Percentiles rank a stretch among this genome's conserved stretches.
Conservation (phyloP, 345 rosid genomes). For the Eutrema japonicum region DNA sequence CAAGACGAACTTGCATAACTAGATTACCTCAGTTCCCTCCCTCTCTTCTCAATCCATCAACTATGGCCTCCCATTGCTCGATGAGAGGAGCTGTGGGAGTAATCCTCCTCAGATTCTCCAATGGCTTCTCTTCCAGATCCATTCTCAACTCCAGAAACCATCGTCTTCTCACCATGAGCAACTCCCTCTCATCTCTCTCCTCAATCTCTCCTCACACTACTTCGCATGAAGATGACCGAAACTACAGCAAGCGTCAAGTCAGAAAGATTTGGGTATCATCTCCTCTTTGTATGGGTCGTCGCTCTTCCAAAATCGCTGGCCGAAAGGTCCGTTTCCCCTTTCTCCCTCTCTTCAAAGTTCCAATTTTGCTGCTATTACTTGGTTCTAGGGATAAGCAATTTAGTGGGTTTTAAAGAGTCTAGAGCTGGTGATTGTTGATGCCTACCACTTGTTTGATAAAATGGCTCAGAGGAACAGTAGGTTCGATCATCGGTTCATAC, state of each 20-base stretch:
- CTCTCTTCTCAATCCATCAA: slow-evolving; percentile 31
- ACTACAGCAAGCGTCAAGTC: slow-evolving; percentile 32
- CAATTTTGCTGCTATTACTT: not conserved
- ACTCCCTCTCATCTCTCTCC: slow-evolving; percentile 48
- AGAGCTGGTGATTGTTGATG: slow-evolving; percentile 15
- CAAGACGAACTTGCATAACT: too few relatives aligned
- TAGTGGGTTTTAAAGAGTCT: not conserved
- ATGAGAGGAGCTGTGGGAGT: slow-evolving; percentile 46
- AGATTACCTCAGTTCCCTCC: slow-evolving; percentile 15
- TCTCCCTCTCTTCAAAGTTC: not conserved
- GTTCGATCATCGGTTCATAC: not conserved
- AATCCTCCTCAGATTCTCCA: slow-evolving; percentile 52
- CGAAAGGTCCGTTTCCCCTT: slow-evolving; percentile 58
- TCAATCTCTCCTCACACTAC: slow-evolving; percentile 45
- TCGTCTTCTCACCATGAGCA: slow-evolving; percentile 38
- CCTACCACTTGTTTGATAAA: slow-evolving; percentile 33
- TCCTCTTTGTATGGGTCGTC: slow-evolving; percentile 87
- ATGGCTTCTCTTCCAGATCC: slow-evolving; percentile 48
- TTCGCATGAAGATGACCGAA: slow-evolving; percentile 33
- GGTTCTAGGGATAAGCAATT: not conserved
- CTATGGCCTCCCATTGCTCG: slow-evolving; percentile 49
- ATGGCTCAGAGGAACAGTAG: slow-evolving; percentile 3
- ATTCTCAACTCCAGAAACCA: slow-evolving; percentile 39
- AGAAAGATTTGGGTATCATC: slow-evolving; percentile 65
- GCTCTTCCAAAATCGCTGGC: slow-evolving; percentile 88